Base-by-base conservation (phyloP, 2,329 filamentous ascomycete species). In the Sporothrix protearum region DNA sequence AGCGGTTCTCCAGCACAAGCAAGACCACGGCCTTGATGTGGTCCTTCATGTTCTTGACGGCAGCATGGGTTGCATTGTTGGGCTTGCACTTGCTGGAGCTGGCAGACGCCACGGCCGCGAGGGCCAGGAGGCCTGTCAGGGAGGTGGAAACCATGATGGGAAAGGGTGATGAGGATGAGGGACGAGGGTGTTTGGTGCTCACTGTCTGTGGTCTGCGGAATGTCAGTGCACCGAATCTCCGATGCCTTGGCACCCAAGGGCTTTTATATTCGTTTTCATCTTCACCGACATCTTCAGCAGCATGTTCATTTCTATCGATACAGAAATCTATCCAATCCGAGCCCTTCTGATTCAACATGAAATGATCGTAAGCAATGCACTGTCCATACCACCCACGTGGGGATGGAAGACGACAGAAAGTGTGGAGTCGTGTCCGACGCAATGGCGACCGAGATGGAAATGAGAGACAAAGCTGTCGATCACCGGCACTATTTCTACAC, bases 1-100 rank as follows among this genome's bases (percentile, higher is more conserved):
- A 83, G 69, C 82, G 81, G 75, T 83, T 83, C 75, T 83, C 82
- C 79, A 82, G 80, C 10, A 84, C 82, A 22, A 85, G 77, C 33
- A 84, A 80, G 63, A 85, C 83, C 6, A 85, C 82, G 74, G 83
- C 82, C 76, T 84, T 84, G 76, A 85, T 85, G 71, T 81, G 82
- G 49, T 74, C 76, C 71, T 78, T 80, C 75, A 78, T 72, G 71
- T 75, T 76, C 22, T 70, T 53, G 70, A 77, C 74, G 10, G 76
- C 76, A 19, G 63, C 25, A 7, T 10, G 7, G 68, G 39, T 42
- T 8, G 55, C n/a, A 7, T 28, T 59, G 39, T 67, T 28, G n/a
- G 33, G 22, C 14, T 30, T 51, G 59, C 39, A 57, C 16, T 42
- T 22, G 61, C 49, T 59, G 14, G 67, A 16, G 19, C 28, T 61